Conservation (phyloP, 768 basidiomycete species). For the Kwoniella europaea region DNA sequence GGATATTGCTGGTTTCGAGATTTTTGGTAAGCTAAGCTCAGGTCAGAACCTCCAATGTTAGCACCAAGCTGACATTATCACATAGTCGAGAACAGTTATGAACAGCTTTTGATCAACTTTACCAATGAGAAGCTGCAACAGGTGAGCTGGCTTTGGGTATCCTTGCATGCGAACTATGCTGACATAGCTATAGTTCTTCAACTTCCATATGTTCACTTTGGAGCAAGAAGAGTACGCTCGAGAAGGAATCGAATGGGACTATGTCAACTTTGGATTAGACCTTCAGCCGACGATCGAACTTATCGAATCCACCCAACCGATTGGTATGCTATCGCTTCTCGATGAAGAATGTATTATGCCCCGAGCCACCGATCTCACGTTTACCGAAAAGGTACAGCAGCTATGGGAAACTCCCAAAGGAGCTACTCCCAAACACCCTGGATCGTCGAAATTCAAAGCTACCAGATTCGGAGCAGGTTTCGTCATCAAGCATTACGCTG, state of each 20-base stretch:
- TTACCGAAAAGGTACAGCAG: slow-evolving; percentile 85
- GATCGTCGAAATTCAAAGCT: slow-evolving; percentile 80
- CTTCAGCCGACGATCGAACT: slow-evolving; percentile 98
- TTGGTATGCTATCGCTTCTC: slow-evolving; percentile 88
- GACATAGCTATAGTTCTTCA: slow-evolving; percentile 61
- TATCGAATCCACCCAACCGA: slow-evolving; percentile 79
- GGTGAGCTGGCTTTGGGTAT: slow-evolving; percentile 60
- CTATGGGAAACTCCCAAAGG: slow-evolving; percentile 68
- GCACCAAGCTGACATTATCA: neutral
- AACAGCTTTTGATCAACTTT: slow-evolving; percentile 97
- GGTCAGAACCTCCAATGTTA: no score
- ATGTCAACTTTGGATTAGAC: slow-evolving; percentile 96
- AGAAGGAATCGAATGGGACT: slow-evolving; percentile 96
- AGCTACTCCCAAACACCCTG: slow-evolving; percentile 66
- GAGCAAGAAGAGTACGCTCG: slow-evolving; percentile 98
- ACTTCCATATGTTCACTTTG: slow-evolving; percentile 99
- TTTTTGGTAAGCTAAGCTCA: slow-evolving; percentile 61
- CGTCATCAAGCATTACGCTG: slow-evolving; percentile 93
- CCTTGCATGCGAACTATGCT: neutral
- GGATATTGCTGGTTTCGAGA: slow-evolving; percentile 99
- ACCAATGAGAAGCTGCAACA: slow-evolving; percentile 99
- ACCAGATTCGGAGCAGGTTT: slow-evolving; percentile 92
- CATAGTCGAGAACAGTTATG: slow-evolving; percentile 77
- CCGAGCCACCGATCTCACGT: slow-evolving; percentile 92
- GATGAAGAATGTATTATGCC: slow-evolving; percentile 99